Percentiles rank a stretch among this genome's conserved stretches.
phyloP scores from a whole-genome alignment of 768 basidiomycete species.

The Trametes villosa region DNA sequence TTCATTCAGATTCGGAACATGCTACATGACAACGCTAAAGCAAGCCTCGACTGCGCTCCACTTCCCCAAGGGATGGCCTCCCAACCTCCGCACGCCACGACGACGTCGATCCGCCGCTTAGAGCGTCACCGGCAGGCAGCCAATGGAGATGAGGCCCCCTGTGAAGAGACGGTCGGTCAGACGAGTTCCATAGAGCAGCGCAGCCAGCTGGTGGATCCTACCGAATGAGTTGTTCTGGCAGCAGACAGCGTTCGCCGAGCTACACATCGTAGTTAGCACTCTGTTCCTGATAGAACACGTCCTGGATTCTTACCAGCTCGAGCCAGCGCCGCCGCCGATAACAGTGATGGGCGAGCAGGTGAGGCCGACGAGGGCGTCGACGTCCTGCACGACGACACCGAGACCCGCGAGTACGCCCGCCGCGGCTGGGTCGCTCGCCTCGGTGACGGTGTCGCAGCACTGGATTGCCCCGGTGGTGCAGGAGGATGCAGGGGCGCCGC shows the following conservation, averaged over 20 bases:
- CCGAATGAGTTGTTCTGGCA: slow-evolving; percentile 14
- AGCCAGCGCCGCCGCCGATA: slow-evolving; percentile 7
- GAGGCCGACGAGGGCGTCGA: slow-evolving; percentile 20
- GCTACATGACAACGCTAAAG: too few relatives aligned
- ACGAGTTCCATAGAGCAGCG: too few relatives aligned
- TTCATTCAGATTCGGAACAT: too few relatives aligned
- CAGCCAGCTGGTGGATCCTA: not conserved
- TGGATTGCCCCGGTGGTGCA: slow-evolving; percentile 6
- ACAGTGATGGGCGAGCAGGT: slow-evolving; percentile 24
- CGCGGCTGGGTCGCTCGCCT: too few relatives aligned
- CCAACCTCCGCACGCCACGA: too few relatives aligned
- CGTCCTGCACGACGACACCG: slow-evolving; percentile 23
- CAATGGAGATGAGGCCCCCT: slow-evolving; percentile 8
- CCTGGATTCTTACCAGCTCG: not conserved
- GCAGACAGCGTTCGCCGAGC: slow-evolving; percentile 9
- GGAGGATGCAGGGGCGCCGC: not conserved
- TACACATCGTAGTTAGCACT: not conserved
- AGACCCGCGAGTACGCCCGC: slow-evolving; percentile 12
- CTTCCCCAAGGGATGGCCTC: too few relatives aligned
- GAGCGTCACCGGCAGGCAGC: slow-evolving; percentile 8
- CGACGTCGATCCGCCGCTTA: too few relatives aligned
- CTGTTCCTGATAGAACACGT: not conserved
- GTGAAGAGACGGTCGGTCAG: not conserved
- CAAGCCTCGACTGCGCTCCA: too few relatives aligned
- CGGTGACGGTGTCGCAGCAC: slow-evolving; percentile 8